These are phyloP conservation scores for Fraxinus americana DNA, from an alignment of 257 asterid genomes.

Conservation along the genomic window DNA sequence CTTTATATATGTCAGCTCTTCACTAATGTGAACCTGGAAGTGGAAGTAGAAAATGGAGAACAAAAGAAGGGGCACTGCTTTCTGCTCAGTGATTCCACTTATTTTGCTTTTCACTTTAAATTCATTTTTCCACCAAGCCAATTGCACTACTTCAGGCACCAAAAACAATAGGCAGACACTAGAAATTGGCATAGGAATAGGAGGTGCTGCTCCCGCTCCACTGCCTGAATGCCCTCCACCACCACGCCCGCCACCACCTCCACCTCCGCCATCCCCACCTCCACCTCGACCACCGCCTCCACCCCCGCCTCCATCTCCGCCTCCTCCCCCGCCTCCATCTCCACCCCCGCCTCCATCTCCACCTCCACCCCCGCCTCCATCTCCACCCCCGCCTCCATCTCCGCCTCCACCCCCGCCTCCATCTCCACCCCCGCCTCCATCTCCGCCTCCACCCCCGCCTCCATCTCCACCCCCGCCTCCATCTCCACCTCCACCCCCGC, in stretches of 20 bases:
- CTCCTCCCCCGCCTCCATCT: no score
- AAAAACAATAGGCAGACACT: conserved; percentile 29
- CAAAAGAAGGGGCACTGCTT: background rate
- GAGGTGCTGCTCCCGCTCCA: conserved; percentile 15
- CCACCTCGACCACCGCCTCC: no score
- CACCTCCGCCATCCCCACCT: background rate
- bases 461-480: conserved; percentile 18
- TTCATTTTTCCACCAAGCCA: conserved; percentile 20
- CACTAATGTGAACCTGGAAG: background rate
- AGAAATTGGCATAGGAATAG: conserved; percentile 41
- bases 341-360: background rate
- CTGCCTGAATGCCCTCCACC: conserved; percentile 5
- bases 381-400: background rate
- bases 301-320: no score
- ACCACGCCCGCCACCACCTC: background rate
- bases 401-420: background rate
- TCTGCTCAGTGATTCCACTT: conserved; percentile 11
- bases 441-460: background rate
- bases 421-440: background rate
- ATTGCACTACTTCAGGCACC: conserved; percentile 1
- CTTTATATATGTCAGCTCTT: background rate
- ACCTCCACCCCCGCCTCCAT: background rate
- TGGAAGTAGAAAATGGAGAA: conserved; percentile 28
- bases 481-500: conserved; percentile 13
- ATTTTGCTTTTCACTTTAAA: conserved; percentile 29